Percentiles rank a stretch among this genome's conserved stretches.
These are phyloP conservation scores for Cercospora zeina DNA, from an alignment of 2,329 filamentous ascomycete species.

Conservation along the genomic window DNA sequence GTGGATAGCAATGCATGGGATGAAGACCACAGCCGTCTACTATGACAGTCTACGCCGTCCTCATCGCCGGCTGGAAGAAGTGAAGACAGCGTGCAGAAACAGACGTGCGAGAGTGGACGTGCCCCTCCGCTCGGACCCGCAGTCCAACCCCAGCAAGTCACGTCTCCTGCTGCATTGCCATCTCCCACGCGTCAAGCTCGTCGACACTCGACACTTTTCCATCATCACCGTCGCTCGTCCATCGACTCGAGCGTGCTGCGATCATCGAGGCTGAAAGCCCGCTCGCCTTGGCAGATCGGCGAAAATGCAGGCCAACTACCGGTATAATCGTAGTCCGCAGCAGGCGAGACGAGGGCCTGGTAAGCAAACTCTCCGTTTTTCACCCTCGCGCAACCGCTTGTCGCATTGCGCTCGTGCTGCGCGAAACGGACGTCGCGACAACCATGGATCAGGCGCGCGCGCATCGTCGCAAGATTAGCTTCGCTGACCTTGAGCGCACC, in stretches of 20 bases:
- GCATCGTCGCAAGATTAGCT: slow-evolving; percentile 48
- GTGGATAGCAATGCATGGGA: neutral
- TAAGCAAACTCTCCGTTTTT: slow-evolving; percentile 33
- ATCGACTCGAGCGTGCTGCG: neutral
- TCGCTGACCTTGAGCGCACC: slow-evolving; percentile 51
- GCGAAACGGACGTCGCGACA: neutral
- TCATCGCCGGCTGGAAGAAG: neutral
- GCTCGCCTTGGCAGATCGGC: slow-evolving; percentile 30
- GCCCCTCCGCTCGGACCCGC: slow-evolving; percentile 8
- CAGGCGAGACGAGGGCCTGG: slow-evolving; percentile 47
- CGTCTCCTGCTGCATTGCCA: slow-evolving; percentile 1
- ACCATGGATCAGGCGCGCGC: slow-evolving; percentile 30
- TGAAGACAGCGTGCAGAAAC: neutral
- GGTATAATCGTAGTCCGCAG: slow-evolving; percentile 38
- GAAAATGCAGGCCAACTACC: slow-evolving; percentile 49
- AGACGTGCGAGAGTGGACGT: neutral
- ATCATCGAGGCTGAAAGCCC: slow-evolving; percentile 17
- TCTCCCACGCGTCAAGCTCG: slow-evolving; percentile 21
- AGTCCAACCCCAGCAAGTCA: slow-evolving; percentile 3
- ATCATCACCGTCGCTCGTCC: slow-evolving; percentile 16
- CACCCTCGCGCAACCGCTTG: neutral
- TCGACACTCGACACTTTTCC: slow-evolving; percentile 28
- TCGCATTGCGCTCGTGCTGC: neutral
- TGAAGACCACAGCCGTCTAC: neutral
- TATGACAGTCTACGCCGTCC: neutral